A percentile compares a stretch with the other conserved stretches of the same genome.
phyloP scores from a whole-genome alignment of 495 filamentous ascomycete species.

The Penicillium tannophilum region DNA sequence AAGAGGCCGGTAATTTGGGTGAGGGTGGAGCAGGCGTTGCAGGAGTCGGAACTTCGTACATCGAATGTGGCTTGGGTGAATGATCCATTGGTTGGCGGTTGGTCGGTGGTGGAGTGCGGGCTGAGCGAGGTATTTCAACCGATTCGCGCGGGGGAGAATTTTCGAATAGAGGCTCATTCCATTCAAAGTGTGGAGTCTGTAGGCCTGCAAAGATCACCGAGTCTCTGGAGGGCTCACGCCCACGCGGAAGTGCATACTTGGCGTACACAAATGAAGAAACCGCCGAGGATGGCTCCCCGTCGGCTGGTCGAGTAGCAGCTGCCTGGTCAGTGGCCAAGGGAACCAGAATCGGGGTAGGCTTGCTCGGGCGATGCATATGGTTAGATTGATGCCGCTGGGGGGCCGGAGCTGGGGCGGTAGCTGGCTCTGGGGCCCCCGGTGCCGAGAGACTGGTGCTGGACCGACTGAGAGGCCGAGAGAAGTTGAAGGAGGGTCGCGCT shows the following conservation, averaged over 20 bases:
- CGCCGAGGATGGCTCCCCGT: conserved; percentile 45
- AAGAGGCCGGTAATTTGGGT: conserved; percentile 4
- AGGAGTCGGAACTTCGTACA: conserved; percentile 35
- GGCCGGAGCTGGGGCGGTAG: conserved; percentile 6
- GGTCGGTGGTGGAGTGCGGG: conserved; percentile 40
- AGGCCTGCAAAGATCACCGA: conserved; percentile 66
- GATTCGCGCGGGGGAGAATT: conserved; percentile 50
- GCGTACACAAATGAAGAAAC: conserved; percentile 81
- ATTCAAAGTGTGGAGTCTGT: conserved; percentile 60
- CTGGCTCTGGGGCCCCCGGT: conserved; percentile 30
- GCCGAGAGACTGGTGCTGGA: conserved; percentile 63
- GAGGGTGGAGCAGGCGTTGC: conserved; percentile 20
- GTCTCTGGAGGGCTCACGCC: conserved; percentile 70
- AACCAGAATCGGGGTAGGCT: conserved; percentile 43
- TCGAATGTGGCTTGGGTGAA: conserved; percentile 41
- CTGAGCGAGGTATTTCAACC: conserved; percentile 37
- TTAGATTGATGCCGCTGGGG: conserved; percentile 15
- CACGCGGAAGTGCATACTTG: conserved; percentile 80
- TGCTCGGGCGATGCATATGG: conserved; percentile 38
- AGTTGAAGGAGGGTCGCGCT: conserved; percentile 82
- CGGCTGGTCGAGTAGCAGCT: conserved; percentile 13
- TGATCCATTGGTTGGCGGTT: conserved; percentile 20
- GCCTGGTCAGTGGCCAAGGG: conserved; percentile 30
- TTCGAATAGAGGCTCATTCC: conserved; percentile 59
- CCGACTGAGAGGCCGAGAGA: conserved; percentile 86